Evolutionary conservation across 2,329 filamentous ascomycete species (phyloP).

Genomic region (Blastomyces parvus): DNA sequence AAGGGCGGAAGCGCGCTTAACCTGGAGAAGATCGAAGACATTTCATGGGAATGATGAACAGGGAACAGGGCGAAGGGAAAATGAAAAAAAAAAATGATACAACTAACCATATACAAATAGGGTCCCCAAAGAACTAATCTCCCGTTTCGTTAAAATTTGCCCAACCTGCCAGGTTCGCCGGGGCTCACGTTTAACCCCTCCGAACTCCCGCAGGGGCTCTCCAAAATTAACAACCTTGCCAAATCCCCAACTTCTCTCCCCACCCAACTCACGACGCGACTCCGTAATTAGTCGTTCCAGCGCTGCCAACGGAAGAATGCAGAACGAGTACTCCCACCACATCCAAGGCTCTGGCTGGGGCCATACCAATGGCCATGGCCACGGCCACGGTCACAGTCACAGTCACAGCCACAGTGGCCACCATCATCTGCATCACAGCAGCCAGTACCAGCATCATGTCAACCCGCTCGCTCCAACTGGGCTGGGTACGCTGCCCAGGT

Average conservation of each 20-base stretch:
- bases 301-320: constrained; percentile 20
- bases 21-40: not conserved
- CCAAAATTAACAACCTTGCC: constrained; percentile 27
- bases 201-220: constrained; percentile 33
- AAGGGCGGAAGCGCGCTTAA: not conserved
- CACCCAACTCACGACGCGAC: constrained; percentile 29
- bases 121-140: constrained; percentile 45
- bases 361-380: constrained; percentile 17
- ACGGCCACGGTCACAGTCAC: not conserved
- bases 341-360: constrained; percentile 19
- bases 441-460: constrained; percentile 21
- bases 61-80: not conserved
- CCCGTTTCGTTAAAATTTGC: constrained; percentile 43
- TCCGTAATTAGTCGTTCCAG: constrained; percentile 25
- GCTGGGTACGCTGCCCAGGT: constrained; percentile 12
- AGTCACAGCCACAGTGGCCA: constrained; percentile 12
- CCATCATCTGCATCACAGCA: constrained; percentile 10
- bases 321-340: constrained; percentile 13
- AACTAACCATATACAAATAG: constrained; percentile 22
- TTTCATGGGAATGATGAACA: not conserved
- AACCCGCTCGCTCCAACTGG: constrained; percentile 22
- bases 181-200: constrained; percentile 33
- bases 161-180: constrained; percentile 42
- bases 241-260: constrained; percentile 31
- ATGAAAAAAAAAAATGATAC: not conserved